phyloP scores from a whole-genome alignment of 192 early-diverging fungal species.

The Dissophora ornata region DNA sequence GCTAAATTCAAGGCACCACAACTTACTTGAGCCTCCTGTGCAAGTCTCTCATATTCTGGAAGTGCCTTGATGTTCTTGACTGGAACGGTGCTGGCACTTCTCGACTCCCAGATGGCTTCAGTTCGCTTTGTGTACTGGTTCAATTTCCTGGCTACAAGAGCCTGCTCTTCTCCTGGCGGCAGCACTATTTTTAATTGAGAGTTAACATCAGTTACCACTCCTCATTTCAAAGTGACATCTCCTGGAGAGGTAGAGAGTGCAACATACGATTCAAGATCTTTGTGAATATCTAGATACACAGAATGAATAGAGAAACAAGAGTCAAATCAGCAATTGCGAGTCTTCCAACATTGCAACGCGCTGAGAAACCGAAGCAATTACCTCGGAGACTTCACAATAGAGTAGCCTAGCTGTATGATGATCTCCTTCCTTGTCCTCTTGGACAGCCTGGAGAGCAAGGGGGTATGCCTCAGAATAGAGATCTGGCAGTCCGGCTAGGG shows the following conservation, averaged over 20 bases:
- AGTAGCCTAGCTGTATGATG: constrained; percentile 45
- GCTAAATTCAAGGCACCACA: too few relatives aligned
- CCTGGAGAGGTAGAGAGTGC: too few relatives aligned
- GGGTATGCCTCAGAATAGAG: constrained; percentile 42
- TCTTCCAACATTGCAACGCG: too few relatives aligned
- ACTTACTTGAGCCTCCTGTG: constrained; percentile 47
- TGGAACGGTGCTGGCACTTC: constrained; percentile 34
- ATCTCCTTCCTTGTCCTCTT: constrained; percentile 45
- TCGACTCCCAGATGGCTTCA: constrained; percentile 45
- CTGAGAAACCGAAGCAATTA: too few relatives aligned
- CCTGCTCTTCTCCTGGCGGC: constrained; percentile 26
- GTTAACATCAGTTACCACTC: not conserved
- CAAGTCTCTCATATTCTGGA: constrained; percentile 30
- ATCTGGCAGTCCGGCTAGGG: not conserved
- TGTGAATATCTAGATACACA: constrained; percentile 19
- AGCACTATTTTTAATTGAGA: constrained; percentile 1
- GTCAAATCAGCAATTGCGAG: too few relatives aligned
- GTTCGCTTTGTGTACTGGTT: constrained; percentile 31
- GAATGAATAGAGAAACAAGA: not conserved
- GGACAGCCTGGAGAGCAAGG: constrained; percentile 36
- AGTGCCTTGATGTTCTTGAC: constrained; percentile 36
- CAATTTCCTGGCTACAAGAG: constrained; percentile 27
- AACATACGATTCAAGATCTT: constrained; percentile 40
- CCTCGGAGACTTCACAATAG: constrained; percentile 54
- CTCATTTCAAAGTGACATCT: too few relatives aligned